phyloP scores from a whole-genome alignment of 805 yeast genomes.

The Candida maris region DNA sequence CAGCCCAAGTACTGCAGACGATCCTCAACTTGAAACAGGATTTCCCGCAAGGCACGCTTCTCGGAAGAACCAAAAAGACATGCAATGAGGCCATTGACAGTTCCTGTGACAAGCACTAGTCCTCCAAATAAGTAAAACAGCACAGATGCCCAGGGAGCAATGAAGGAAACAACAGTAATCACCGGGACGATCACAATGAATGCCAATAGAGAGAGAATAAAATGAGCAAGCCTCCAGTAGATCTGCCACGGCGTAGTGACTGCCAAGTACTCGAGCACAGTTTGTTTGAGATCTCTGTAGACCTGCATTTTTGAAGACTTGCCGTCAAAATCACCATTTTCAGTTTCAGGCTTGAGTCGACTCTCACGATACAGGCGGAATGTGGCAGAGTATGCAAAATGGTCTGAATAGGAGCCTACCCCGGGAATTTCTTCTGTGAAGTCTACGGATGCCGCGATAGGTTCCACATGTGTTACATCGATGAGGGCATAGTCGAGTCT shows the following conservation, averaged over 20 bases:
- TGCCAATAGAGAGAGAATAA: slow-evolving; percentile 49
- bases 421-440: slow-evolving; percentile 68
- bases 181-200: slow-evolving; percentile 53
- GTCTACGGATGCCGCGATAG: slow-evolving; percentile 61
- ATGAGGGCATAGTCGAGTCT: slow-evolving; percentile 87
- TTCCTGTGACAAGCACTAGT: slow-evolving; percentile 60
- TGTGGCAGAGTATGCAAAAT: slow-evolving; percentile 71
- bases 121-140: slow-evolving; percentile 56
- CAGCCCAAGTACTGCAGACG: slow-evolving; percentile 10
- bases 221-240: slow-evolving; percentile 63
- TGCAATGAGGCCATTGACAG: slow-evolving; percentile 73
- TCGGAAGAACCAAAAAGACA: slow-evolving; percentile 79
- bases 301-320: slow-evolving; percentile 23
- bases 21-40: slow-evolving; percentile 58
- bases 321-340: neutral
- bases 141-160: slow-evolving; percentile 61
- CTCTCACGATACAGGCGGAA: slow-evolving; percentile 29
- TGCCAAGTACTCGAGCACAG: slow-evolving; percentile 43
- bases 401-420: slow-evolving; percentile 84
- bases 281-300: slow-evolving; percentile 47
- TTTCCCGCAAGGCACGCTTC: slow-evolving; percentile 70
- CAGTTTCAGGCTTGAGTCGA: neutral
- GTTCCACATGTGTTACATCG: slow-evolving; percentile 50
- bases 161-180: slow-evolving; percentile 54
- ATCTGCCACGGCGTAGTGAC: slow-evolving; percentile 58